These are phyloP conservation scores for Claviceps fusiformis DNA, from an alignment of 2,329 filamentous ascomycete species.

Conservation along the genomic window DNA sequence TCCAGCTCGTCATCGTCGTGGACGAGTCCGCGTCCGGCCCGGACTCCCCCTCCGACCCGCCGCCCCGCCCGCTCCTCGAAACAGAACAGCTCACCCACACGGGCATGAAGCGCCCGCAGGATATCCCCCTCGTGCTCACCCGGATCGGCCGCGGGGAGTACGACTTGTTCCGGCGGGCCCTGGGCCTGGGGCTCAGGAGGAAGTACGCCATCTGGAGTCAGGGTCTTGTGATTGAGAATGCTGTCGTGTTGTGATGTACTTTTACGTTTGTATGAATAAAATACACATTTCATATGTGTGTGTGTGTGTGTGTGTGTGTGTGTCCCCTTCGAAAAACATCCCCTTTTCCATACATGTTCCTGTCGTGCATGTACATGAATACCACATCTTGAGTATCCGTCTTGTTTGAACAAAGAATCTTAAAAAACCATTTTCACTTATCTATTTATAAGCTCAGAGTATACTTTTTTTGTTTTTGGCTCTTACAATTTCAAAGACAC, in stretches of 20 bases:
- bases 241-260: conserved; percentile 42
- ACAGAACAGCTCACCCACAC: conserved; percentile 56
- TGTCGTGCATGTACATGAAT: too few relatives aligned
- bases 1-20: conserved; percentile 75
- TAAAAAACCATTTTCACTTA: too few relatives aligned
- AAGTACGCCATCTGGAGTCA: conserved; percentile 72
- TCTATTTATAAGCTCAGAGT: too few relatives aligned
- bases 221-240: conserved; percentile 64
- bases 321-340: too few relatives aligned
- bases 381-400: too few relatives aligned
- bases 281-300: too few relatives aligned
- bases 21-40: conserved; percentile 15
- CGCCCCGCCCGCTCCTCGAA: conserved; percentile 57
- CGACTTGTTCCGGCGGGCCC: conserved; percentile 46
- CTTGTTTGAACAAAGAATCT: too few relatives aligned
- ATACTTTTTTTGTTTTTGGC: too few relatives aligned
- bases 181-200: conserved; percentile 59
- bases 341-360: too few relatives aligned
- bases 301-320: too few relatives aligned
- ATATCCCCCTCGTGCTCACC: conserved; percentile 74
- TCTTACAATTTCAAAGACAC: too few relatives aligned
- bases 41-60: conserved; percentile 12
- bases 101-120: conserved; percentile 55
- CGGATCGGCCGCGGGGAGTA: conserved; percentile 52
- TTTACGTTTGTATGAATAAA: too few relatives aligned